Conservation (phyloP, 164 flowering plant species). For the Piper betle region DNA sequence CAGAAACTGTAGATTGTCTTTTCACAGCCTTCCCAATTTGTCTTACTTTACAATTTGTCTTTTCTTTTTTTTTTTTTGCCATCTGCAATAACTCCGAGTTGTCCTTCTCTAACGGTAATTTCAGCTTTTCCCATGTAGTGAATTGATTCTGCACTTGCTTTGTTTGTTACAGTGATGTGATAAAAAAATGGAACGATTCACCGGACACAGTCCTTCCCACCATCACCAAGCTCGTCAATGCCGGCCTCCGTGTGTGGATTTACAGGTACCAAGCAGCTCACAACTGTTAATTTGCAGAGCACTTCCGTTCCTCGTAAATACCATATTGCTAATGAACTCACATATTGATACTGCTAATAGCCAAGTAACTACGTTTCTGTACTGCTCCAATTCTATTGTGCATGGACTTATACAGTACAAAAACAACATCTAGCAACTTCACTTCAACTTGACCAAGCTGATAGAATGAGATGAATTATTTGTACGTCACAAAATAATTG, state of each 20-base stretch:
- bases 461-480: not conserved
- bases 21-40: not conserved
- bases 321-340: too few relatives aligned
- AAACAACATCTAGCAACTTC: not conserved
- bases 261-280: constrained; percentile 27
- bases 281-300: too few relatives aligned
- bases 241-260: constrained; percentile 42
- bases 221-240: constrained; percentile 30
- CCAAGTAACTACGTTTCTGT: too few relatives aligned
- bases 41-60: not conserved
- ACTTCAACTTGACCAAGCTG: not conserved
- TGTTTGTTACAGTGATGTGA: constrained; percentile 21
- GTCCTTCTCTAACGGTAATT: not conserved
- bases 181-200: constrained; percentile 28
- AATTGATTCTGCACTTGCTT: not conserved
- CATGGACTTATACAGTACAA: too few relatives aligned
- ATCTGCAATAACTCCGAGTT: not conserved
- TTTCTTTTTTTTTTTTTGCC: not conserved
- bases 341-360: too few relatives aligned
- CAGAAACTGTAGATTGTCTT: not conserved
- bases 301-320: too few relatives aligned
- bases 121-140: not conserved
- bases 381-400: too few relatives aligned
- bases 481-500: not conserved
- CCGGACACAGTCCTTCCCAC: constrained; percentile 29